A percentile compares a stretch with the other conserved stretches of the same genome.
phyloP scores from a whole-genome alignment of 805 yeast genomes.

The Pichia phayaonensis region DNA sequence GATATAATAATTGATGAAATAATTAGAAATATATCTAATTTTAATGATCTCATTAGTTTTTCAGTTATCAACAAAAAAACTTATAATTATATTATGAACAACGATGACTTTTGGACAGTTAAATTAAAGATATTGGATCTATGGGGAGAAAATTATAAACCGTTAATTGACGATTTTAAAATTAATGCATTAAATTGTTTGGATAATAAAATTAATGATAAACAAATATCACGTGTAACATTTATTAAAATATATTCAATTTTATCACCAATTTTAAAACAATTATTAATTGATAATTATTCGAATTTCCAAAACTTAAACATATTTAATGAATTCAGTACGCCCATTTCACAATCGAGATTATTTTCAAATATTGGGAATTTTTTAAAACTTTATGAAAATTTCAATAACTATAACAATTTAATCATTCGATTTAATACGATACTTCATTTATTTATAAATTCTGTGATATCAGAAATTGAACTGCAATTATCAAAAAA shows the following conservation, averaged over 20 bases:
- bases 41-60: conserved; percentile 24
- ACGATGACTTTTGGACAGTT: conserved; percentile 21
- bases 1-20: conserved; percentile 13
- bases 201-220: conserved; percentile 16
- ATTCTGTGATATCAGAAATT: conserved; percentile 61
- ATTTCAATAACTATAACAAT: conserved; percentile 17
- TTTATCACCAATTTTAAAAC: conserved; percentile 25
- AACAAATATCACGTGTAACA: conserved; percentile 18
- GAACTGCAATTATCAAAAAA: conserved; percentile 46
- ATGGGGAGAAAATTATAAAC: conserved; percentile 15
- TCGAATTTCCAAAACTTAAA: conserved; percentile 26
- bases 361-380: conserved; percentile 25
- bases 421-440: conserved; percentile 37
- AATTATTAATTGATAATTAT: conserved; percentile 27
- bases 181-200: conserved; percentile 24
- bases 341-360: conserved; percentile 26
- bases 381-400: conserved; percentile 21
- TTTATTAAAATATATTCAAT: conserved; percentile 23
- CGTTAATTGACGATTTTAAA: conserved; percentile 4
- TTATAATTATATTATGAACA: conserved; percentile 18
- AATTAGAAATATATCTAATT: conserved; percentile 16
- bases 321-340: conserved; percentile 24
- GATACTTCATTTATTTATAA: conserved; percentile 60
- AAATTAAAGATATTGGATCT: conserved; percentile 17
- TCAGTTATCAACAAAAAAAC: conserved; percentile 22